Evolutionary conservation across 1,139 yeast species (phyloP), one percentile per base, ranked within the genome.

Genomic region (Yamadazyma friedrichii): DNA sequence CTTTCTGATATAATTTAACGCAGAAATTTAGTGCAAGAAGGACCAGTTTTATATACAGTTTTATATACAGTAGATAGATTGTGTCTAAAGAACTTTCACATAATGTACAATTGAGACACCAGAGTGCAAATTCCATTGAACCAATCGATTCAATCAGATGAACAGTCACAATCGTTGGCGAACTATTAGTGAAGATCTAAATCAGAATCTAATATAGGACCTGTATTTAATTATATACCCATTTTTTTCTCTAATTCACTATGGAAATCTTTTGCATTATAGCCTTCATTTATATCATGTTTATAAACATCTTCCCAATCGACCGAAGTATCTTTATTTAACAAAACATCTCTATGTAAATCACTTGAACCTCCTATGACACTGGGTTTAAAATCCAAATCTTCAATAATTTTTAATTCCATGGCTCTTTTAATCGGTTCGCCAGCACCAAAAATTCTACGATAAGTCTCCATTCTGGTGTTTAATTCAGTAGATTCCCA

Each of bases 251-350:
- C 94, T 71, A 88, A 72, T 52, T 84, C 91, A 24, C 80, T 59
- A 59, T 88, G 96, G 66, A 83, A 74, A 50, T 79, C 85, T 48
- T 55, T 55, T 16, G 63, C 70, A 36, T 59, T 55, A 31, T 57
- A 54, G 1, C 71, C 72, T 33, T 61, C 53, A 40, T 72, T 79
- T 33, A 74, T 61, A n/a, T 75, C 80, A 42, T 69, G 69, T 39
- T 76, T 71, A 62, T 89, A 93, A 15, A 93, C 74, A 58, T 94
- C 98, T 57, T 93, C 98, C 97, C 98, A 93, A 53, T 88, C 96
- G 35, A 93, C 67, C 11, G 78, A 64, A 16, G 82, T 64, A 48
- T 93, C 98, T 53, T 77, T 82, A 65, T 87, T 87, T 60, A 79
- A 63, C 47, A 94, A 73, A 41, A 93, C 85, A 56, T 91, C 97